Conservation (phyloP, 257 asterid genomes). For the Lavandula angustifolia region DNA sequence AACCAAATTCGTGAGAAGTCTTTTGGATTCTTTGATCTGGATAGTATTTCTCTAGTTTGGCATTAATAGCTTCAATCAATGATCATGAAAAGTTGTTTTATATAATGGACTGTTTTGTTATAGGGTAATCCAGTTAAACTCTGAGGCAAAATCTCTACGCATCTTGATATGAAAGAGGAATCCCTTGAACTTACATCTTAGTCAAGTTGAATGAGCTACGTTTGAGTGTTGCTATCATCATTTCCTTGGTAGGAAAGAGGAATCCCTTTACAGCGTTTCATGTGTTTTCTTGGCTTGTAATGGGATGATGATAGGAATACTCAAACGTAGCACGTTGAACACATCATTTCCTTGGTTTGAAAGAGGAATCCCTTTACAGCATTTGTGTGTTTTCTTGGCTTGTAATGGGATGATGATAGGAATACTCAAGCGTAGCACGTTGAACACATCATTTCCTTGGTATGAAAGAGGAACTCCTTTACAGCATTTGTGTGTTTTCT, state of each 20-base stretch:
- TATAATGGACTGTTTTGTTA: conserved; percentile 7
- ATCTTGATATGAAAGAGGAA: neutral
- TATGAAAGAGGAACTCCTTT: neutral
- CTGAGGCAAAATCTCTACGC: neutral
- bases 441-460: neutral
- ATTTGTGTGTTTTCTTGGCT: neutral
- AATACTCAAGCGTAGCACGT: too few species aligned
- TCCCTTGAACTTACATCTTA: neutral
- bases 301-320: too few species aligned
- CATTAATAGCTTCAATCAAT: neutral
- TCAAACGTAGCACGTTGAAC: too few species aligned
- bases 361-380: too few species aligned
- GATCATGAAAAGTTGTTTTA: neutral
- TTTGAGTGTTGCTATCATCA: neutral
- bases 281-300: neutral
- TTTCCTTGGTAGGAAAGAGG: neutral
- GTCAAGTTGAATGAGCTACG: too few species aligned
- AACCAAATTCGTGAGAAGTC: conserved; percentile 1
- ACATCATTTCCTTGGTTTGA: neutral
- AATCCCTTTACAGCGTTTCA: neutral
- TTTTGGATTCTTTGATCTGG: conserved; percentile 15
- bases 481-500: neutral
- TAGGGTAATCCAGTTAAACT: neutral
- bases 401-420: too few species aligned
- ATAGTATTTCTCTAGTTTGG: neutral